phyloP scores from a whole-genome alignment of 139 green algal species.

The Trebouxia sp. region DNA sequence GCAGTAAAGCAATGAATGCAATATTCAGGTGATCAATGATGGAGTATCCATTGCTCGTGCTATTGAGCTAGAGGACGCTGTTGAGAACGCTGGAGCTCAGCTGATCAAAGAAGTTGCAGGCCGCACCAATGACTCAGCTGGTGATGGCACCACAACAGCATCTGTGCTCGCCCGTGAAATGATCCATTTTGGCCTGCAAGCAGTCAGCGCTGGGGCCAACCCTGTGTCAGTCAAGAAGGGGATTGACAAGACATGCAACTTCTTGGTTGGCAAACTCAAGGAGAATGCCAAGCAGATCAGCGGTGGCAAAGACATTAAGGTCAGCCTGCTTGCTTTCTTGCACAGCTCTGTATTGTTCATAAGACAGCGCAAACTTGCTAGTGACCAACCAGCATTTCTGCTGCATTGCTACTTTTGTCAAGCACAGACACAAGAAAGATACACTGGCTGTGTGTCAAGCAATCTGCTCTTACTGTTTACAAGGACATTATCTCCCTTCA shows the following conservation, averaged over 20 bases:
- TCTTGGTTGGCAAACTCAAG: constrained; percentile 83
- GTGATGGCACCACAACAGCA: constrained; percentile 98
- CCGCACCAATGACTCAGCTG: constrained; percentile 94
- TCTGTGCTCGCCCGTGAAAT: constrained; percentile 93
- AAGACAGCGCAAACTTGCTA: no score
- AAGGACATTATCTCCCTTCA: no score
- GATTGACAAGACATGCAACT: constrained; percentile 93
- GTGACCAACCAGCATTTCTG: no score
- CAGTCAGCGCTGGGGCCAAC: constrained; percentile 92
- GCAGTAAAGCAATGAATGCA: background rate
- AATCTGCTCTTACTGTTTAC: no score
- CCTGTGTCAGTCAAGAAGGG: constrained; percentile 95
- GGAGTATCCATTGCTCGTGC: constrained; percentile 96
- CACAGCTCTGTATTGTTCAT: no score
- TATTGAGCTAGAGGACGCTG: constrained; percentile 92
- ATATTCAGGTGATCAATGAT: constrained; percentile 96
- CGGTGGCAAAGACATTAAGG: constrained; percentile 91
- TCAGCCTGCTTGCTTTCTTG: no score
- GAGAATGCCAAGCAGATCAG: constrained; percentile 84
- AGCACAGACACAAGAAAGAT: no score
- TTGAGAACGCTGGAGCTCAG: constrained; percentile 97
- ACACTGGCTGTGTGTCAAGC: no score
- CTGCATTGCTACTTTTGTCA: no score
- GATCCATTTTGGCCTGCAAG: constrained; percentile 90
- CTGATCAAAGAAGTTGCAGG: constrained; percentile 98